Conservation (phyloP, 352 stramenopile genomes). For the Pythium periplocum region DNA sequence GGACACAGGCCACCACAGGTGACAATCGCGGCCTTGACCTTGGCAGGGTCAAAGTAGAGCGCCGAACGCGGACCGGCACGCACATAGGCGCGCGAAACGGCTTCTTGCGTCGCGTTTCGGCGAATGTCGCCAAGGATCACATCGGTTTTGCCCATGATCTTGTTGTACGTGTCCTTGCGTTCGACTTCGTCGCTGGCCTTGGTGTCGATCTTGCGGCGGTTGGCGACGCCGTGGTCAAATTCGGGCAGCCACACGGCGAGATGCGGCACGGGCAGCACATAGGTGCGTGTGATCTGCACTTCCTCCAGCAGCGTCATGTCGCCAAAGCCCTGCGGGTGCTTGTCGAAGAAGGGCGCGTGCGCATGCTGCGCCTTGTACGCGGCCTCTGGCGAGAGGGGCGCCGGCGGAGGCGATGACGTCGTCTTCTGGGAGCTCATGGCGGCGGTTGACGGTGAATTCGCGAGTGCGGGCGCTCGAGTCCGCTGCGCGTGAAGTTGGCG, state of each 20-base stretch:
- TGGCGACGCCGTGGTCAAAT: conserved; percentile 39
- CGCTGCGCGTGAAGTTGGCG: no score
- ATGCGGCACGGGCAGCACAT: conserved; percentile 69
- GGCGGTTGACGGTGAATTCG: background rate
- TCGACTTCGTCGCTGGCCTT: conserved; percentile 46
- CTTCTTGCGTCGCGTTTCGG: conserved; percentile 56
- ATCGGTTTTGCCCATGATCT: conserved; percentile 79
- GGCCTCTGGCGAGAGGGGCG: conserved; percentile 14
- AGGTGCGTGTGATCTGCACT: conserved; percentile 58
- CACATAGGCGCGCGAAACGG: conserved; percentile 72
- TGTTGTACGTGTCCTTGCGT: conserved; percentile 82
- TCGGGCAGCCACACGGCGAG: conserved; percentile 66
- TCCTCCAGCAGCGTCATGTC: conserved; percentile 73
- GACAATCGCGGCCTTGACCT: conserved; percentile 88
- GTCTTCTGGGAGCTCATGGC: conserved; percentile 12
- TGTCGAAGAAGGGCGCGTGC: conserved; percentile 65
- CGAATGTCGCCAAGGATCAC: conserved; percentile 82
- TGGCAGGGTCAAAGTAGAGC: conserved; percentile 73
- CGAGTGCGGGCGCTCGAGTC: no score
- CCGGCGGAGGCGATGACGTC: background rate
- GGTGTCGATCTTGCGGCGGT: conserved; percentile 79
- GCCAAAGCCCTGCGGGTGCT: conserved; percentile 78
- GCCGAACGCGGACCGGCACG: conserved; percentile 60
- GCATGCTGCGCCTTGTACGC: conserved; percentile 46
- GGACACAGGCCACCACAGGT: conserved; percentile 94